Evolutionary conservation across 371 early-diverging fungal species (phyloP).

Genomic region (Mucor mucedo): DNA sequence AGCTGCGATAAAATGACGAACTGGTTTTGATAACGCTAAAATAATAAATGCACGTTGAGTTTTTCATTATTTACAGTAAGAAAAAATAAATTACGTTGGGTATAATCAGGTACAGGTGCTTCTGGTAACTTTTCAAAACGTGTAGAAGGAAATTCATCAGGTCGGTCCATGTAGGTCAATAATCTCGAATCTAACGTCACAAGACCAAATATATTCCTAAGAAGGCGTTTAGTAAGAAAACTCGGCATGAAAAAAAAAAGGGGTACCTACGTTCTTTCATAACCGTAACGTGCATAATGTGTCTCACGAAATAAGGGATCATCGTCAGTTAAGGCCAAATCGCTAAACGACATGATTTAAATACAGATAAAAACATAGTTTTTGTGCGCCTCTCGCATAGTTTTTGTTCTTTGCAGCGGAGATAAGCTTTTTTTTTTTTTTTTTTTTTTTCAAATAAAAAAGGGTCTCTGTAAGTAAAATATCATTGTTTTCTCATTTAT

Average conservation of each 20-base stretch:
- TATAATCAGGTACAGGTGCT: slow-evolving; percentile 23
- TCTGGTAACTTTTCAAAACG: slow-evolving; percentile 39
- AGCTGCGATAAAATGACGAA: slow-evolving; percentile 46
- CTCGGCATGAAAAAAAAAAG: neutral
- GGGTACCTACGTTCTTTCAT: slow-evolving; percentile 50
- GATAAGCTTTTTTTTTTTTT: neutral
- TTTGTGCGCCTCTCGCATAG: no score
- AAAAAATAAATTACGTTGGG: slow-evolving; percentile 17
- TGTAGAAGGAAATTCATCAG: slow-evolving; percentile 52
- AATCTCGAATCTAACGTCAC: slow-evolving; percentile 41
- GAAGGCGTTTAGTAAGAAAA: neutral
- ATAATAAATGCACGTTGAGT: neutral
- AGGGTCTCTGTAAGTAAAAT: no score
- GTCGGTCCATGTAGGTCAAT: slow-evolving; percentile 43
- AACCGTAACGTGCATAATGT: slow-evolving; percentile 54
- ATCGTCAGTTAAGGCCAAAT: slow-evolving; percentile 25
- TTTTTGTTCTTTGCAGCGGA: neutral
- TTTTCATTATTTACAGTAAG: no score
- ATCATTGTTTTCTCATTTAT: neutral
- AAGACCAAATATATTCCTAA: slow-evolving; percentile 55
- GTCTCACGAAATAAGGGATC: slow-evolving; percentile 50
- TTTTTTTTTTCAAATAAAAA: neutral
- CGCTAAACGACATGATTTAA: slow-evolving; percentile 21
- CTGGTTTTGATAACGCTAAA: slow-evolving; percentile 30
- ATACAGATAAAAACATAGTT: no score